Base-by-base conservation (phyloP, 2,329 filamentous ascomycete genomes). In the Monosporascus sp. region DNA sequence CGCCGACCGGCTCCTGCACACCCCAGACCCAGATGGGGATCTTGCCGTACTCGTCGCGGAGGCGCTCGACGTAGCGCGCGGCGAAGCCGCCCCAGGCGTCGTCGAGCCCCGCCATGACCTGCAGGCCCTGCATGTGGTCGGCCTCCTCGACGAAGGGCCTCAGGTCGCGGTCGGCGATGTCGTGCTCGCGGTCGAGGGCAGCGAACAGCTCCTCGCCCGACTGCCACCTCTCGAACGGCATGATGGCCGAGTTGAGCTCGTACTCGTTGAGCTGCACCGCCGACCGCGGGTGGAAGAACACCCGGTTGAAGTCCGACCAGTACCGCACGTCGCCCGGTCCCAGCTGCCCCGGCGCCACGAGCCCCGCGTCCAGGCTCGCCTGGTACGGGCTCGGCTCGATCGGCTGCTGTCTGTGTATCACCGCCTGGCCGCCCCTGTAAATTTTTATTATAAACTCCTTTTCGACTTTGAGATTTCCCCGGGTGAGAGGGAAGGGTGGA, bases 291-390 rank as follows among this genome's bases (percentile, higher is more conserved):
- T 97, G 92, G 68, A 89, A 97, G 71, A 85, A 99, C n/a, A 94
- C 82, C 26, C 91, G 84, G 61, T 90, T 95, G 71, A 91, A 97
- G 70, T 99, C 94, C 35, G 91, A 96, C 93, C 94, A 99, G 73
- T 94, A 97, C 51, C 91, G 84, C n/a, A 97, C 88, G 11, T 82
- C 81, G 7, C 85, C 81, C 1, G 84, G 78, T 1, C 80, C 87
- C 20, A 96, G 78, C 50, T 77, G 78, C 50, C 77, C 73, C 0
- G 88, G 81, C 6, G 86, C 78, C 3, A 81, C 70, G 5, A 80
- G 68, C 22, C 91, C 91, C 31, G 83, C 72, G 61, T 97, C 89
- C 3, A 97, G 82, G 58, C 85, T 87, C 64, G 83, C 79, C 65
- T 95, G 91, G 69, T 96, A 97, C 47, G 84, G 76, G 65, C 83